Conservation (phyloP, 2,329 filamentous ascomycete genomes). For the Didymella exigua region DNA sequence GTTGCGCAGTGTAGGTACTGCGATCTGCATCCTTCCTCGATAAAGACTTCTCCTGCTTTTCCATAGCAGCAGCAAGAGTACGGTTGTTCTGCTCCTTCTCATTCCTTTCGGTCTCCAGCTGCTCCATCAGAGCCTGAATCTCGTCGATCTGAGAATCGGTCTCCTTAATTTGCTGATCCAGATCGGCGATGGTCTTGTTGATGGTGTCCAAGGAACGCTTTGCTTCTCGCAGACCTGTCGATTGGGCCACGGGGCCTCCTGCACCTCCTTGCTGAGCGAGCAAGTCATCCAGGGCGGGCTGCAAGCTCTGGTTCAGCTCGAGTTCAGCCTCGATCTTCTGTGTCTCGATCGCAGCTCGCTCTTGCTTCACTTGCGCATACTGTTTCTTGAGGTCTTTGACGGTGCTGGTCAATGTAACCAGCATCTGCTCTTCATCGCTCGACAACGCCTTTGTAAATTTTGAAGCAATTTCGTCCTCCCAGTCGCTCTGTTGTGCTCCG, state of each 20-base stretch:
- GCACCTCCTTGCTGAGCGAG: slow-evolving; percentile 50
- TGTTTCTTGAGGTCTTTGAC: slow-evolving; percentile 78
- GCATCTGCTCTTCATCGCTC: slow-evolving; percentile 77
- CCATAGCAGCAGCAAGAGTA: slow-evolving; percentile 76
- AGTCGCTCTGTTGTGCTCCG: slow-evolving; percentile 73
- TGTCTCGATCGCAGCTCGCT: slow-evolving; percentile 77
- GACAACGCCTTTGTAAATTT: slow-evolving; percentile 93
- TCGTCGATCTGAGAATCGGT: slow-evolving; percentile 75
- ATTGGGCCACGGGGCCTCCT: slow-evolving; percentile 59
- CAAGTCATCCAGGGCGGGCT: slow-evolving; percentile 85
- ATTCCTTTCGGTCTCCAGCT: slow-evolving; percentile 63
- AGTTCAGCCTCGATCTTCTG: slow-evolving; percentile 84
- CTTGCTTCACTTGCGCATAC: slow-evolving; percentile 74
- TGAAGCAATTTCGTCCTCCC: slow-evolving; percentile 79
- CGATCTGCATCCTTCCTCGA: slow-evolving; percentile 92
- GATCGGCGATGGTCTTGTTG: slow-evolving; percentile 67
- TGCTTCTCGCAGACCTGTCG: slow-evolving; percentile 72
- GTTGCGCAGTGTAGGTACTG: slow-evolving; percentile 75
- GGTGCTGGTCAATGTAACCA: slow-evolving; percentile 71
- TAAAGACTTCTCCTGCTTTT: slow-evolving; percentile 85
- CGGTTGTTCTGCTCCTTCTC: slow-evolving; percentile 75
- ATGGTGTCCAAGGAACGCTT: slow-evolving; percentile 82
- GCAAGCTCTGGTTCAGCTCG: slow-evolving; percentile 86
- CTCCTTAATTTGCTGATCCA: slow-evolving; percentile 73
- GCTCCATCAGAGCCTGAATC: slow-evolving; percentile 58